These are phyloP conservation scores for Diaporthe ilicicola DNA, from an alignment of 2,329 filamentous ascomycete species.

Conservation along the genomic window DNA sequence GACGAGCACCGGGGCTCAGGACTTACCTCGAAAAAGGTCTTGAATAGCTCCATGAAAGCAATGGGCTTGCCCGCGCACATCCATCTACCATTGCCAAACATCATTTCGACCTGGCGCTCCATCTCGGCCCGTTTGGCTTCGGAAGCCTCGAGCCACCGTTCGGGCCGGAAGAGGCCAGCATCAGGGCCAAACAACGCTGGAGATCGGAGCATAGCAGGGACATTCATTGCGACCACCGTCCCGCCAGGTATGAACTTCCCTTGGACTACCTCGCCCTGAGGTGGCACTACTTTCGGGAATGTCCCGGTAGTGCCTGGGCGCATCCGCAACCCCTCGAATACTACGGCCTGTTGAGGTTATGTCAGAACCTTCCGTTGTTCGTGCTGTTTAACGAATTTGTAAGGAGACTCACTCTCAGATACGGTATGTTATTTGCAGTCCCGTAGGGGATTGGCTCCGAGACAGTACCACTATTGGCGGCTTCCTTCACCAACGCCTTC, in stretches of 20 bases:
- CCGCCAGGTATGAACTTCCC: conserved; percentile 32
- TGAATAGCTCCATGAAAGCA: conserved; percentile 29
- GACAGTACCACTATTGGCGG: conserved; percentile 41
- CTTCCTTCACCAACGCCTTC: conserved; percentile 55
- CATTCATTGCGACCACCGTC: conserved; percentile 27
- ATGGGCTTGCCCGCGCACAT: conserved; percentile 29
- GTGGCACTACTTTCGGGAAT: conserved; percentile 39
- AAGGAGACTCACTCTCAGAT: conserved; percentile 46
- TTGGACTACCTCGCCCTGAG: conserved; percentile 41
- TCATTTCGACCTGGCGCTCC: conserved; percentile 57
- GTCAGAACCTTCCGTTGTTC: not conserved
- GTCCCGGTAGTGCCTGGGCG: conserved; percentile 48
- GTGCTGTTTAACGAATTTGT: not conserved
- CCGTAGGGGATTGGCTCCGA: conserved; percentile 35
- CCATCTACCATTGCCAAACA: conserved; percentile 56
- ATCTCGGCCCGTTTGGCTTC: conserved; percentile 48
- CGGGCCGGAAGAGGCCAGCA: conserved; percentile 55
- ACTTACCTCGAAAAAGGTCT: conserved; percentile 47
- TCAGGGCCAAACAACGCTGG: conserved; percentile 64
- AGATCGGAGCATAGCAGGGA: conserved; percentile 70
- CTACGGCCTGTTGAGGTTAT: conserved; percentile 47
- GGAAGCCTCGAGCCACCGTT: conserved; percentile 54
- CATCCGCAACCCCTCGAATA: conserved; percentile 59
- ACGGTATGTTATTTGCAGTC: conserved; percentile 47
- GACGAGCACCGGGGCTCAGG: not conserved